Evolutionary conservation across 495 filamentous ascomycete species (phyloP).

Genomic region (Aspergillus leporis): DNA sequence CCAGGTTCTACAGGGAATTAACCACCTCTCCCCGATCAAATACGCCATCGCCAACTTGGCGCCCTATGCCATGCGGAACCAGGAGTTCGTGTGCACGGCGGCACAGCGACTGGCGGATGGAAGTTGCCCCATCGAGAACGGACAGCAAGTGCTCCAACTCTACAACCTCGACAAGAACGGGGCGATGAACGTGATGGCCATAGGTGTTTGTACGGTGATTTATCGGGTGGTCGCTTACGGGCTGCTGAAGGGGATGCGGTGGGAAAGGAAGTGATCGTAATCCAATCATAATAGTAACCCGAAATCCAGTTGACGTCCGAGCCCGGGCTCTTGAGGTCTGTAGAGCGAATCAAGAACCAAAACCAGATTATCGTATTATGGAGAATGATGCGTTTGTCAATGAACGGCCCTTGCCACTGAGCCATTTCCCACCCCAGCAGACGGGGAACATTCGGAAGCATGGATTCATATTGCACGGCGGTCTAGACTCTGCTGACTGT

Average conservation of each 20-base stretch:
- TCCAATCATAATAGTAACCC: not conserved
- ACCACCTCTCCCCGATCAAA: slow-evolving; percentile 69
- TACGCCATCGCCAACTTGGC: slow-evolving; percentile 65
- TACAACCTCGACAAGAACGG: slow-evolving; percentile 62
- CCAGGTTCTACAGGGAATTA: slow-evolving; percentile 62
- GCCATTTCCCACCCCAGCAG: not conserved
- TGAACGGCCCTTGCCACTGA: not conserved
- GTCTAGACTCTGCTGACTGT: not conserved
- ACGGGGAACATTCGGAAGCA: no score
- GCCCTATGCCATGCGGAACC: slow-evolving; percentile 54
- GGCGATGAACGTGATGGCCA: slow-evolving; percentile 56
- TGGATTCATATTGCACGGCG: not conserved
- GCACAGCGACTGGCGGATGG: slow-evolving; percentile 56
- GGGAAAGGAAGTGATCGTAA: not conserved
- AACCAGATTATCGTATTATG: no score
- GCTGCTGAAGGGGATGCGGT: slow-evolving; percentile 50
- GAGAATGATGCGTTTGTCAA: no score
- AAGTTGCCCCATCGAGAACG: slow-evolving; percentile 58
- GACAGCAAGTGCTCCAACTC: slow-evolving; percentile 61
- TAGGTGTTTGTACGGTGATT: slow-evolving; percentile 58
- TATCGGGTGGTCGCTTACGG: slow-evolving; percentile 67
- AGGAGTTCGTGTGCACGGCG: slow-evolving; percentile 60
- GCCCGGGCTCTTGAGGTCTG: not conserved
- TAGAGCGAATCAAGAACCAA: no score
- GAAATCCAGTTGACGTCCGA: not conserved